Percentiles rank a stretch among this genome's conserved stretches.
phyloP scores from a whole-genome alignment of 2,329 filamentous ascomycete genomes.

The Thelonectria blattea region DNA sequence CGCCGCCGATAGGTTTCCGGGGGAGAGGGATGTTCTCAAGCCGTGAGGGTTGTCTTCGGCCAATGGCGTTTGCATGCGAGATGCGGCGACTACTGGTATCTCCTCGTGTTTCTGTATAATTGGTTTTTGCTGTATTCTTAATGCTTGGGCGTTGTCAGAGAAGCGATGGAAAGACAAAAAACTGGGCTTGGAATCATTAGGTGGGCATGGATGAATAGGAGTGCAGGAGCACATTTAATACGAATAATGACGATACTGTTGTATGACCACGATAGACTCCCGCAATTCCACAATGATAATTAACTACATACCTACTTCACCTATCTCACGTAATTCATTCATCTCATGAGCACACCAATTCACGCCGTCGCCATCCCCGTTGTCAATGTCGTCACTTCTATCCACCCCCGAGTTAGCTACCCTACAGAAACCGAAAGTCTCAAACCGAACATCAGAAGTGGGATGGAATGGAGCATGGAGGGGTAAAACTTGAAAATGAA shows the following conservation, averaged over 20 bases:
- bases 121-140: not conserved
- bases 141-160: not conserved
- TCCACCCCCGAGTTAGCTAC: not conserved
- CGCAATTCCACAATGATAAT: not conserved
- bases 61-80: no score
- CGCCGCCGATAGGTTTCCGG: slow-evolving; percentile 9
- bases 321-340: not conserved
- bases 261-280: not conserved
- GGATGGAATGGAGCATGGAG: slow-evolving; percentile 2
- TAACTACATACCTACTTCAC: not conserved
- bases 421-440: slow-evolving; percentile 1
- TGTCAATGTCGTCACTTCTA: slow-evolving; percentile 17
- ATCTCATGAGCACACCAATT: not conserved
- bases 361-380: slow-evolving; percentile 3
- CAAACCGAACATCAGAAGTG: slow-evolving; percentile 3
- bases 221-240: not conserved
- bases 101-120: no score
- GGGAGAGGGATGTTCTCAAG: slow-evolving; percentile 3
- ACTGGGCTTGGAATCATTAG: no score
- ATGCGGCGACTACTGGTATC: no score
- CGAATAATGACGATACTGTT: not conserved
- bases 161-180: no score
- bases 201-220: no score
- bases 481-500: not conserved
- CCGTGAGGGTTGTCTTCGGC: not conserved